A percentile compares a stretch with the other conserved stretches of the same genome.
phyloP scores from a whole-genome alignment of 1,139 yeast species.

The Yamadazyma blattariae region DNA sequence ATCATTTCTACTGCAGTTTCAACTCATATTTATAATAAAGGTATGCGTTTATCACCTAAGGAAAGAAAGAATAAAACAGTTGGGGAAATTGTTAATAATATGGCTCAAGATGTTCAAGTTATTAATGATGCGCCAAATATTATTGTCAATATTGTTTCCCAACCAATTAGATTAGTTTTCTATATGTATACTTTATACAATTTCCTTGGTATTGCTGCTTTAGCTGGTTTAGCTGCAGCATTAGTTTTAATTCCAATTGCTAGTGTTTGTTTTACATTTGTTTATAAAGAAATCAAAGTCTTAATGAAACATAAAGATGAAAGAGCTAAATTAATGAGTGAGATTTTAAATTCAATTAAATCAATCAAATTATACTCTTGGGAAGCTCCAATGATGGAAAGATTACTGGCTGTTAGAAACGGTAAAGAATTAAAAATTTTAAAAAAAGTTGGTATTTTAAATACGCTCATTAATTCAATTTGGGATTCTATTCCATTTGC shows the following conservation, averaged over 20 bases:
- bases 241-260: slow-evolving; percentile 33
- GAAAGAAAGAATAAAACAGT: slow-evolving; percentile 36
- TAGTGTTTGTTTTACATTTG: slow-evolving; percentile 26
- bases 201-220: slow-evolving; percentile 31
- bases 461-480: slow-evolving; percentile 28
- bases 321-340: slow-evolving; percentile 37
- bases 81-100: slow-evolving; percentile 39
- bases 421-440: slow-evolving; percentile 30
- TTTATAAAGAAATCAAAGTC: slow-evolving; percentile 22
- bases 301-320: slow-evolving; percentile 33
- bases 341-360: slow-evolving; percentile 38
- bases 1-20: slow-evolving; percentile 24
- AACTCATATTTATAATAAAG: slow-evolving; percentile 31
- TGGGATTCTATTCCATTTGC: slow-evolving; percentile 40
- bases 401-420: slow-evolving; percentile 34
- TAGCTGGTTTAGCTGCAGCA: slow-evolving; percentile 36
- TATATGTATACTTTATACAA: slow-evolving; percentile 27
- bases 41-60: slow-evolving; percentile 35
- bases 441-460: slow-evolving; percentile 29
- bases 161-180: slow-evolving; percentile 29
- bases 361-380: slow-evolving; percentile 40
- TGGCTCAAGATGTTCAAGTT: slow-evolving; percentile 35
- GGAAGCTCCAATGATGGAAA: slow-evolving; percentile 38
- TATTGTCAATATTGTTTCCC: slow-evolving; percentile 25
- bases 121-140: slow-evolving; percentile 22